A percentile compares a stretch with the other conserved stretches of the same genome.
phyloP scores from a whole-genome alignment of 768 basidiomycete genomes.

The Mycena crocata region DNA sequence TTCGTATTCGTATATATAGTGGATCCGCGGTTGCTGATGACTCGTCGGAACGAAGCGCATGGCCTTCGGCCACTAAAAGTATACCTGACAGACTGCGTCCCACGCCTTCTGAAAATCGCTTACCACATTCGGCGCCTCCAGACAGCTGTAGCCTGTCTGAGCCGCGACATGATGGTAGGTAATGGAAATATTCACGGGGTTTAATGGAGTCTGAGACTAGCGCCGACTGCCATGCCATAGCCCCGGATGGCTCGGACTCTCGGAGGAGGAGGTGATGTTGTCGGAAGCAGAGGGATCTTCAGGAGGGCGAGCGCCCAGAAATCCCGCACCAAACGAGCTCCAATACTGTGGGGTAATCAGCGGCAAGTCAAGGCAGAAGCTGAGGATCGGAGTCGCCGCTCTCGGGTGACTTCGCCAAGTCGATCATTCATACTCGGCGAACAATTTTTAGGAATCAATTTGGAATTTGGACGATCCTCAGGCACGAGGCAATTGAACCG shows the following conservation, averaged over 20 bases:
- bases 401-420: too few species aligned
- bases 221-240: not conserved
- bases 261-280: too few species aligned
- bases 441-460: too few species aligned
- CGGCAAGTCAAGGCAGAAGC: too few species aligned
- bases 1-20: not conserved
- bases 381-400: too few species aligned
- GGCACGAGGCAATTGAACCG: too few species aligned
- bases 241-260: not conserved
- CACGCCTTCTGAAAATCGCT: conserved; percentile 6
- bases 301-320: not conserved
- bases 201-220: not conserved
- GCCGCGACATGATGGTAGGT: conserved; percentile 16
- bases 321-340: too few species aligned
- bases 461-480: too few species aligned
- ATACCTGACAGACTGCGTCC: not conserved
- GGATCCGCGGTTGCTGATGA: conserved; percentile 10
- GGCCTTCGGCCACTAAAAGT: conserved; percentile 13
- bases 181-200: conserved; percentile 4
- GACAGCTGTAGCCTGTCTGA: conserved; percentile 21
- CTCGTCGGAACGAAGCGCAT: not conserved
- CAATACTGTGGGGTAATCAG: too few species aligned
- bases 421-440: too few species aligned
- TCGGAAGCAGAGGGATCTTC: not conserved
- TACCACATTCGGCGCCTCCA: not conserved